Conservation (phyloP, 768 basidiomycete species). For the Tulasnella calospora region DNA sequence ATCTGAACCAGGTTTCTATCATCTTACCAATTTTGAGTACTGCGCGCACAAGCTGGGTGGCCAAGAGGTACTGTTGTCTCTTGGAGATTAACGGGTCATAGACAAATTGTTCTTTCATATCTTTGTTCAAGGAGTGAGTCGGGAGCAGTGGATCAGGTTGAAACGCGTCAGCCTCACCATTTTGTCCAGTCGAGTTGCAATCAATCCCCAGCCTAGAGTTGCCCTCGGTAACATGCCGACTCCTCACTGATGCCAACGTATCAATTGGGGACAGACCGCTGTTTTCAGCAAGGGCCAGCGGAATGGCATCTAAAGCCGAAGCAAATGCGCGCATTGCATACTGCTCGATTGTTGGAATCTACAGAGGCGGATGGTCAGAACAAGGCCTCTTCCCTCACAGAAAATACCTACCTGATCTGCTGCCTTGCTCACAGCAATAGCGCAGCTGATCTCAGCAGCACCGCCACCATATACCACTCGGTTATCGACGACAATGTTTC, state of each 20-base stretch:
- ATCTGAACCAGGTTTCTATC: neutral
- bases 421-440: conserved; percentile 86
- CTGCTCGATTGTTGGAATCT: conserved; percentile 97
- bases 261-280: conserved; percentile 94
- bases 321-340: conserved; percentile 99
- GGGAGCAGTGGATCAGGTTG: neutral
- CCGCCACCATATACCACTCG: conserved; percentile 98
- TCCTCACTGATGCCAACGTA: conserved; percentile 93
- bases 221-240: conserved; percentile 79
- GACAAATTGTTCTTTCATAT: conserved; percentile 97
- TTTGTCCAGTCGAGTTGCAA: conserved; percentile 78
- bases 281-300: conserved; percentile 95
- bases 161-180: conserved; percentile 53
- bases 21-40: conserved; percentile 79
- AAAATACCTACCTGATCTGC: conserved; percentile 74
- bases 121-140: conserved; percentile 41
- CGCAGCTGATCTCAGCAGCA: conserved; percentile 93
- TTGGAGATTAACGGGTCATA: conserved; percentile 97
- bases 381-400: neutral
- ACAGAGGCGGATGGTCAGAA: neutral
- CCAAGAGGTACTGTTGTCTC: conserved; percentile 91
- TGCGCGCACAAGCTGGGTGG: conserved; percentile 78
- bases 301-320: conserved; percentile 89
- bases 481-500: conserved; percentile 91
- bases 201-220: conserved; percentile 89